These are phyloP conservation scores for Buddleja alternifolia DNA, from an alignment of 257 asterid genomes.

Conservation along the genomic window DNA sequence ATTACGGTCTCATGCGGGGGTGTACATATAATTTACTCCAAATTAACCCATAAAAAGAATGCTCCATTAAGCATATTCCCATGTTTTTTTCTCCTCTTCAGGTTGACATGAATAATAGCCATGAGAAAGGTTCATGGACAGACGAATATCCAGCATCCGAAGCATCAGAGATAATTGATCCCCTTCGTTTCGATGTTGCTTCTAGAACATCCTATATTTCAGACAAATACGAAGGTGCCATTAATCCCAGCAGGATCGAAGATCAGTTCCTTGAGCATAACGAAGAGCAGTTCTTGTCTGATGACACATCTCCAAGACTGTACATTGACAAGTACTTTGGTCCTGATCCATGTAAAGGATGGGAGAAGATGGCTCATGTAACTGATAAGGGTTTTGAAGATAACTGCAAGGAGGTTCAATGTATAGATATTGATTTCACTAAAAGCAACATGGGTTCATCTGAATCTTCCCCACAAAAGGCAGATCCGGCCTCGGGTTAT, in stretches of 20 bases:
- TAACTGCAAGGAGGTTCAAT: constrained; percentile 65
- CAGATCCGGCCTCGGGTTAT: constrained; percentile 35
- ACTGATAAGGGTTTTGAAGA: constrained; percentile 42
- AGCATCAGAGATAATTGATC: constrained; percentile 65
- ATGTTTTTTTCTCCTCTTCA: constrained; percentile 26
- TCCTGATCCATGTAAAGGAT: constrained; percentile 83
- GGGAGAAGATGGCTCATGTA: constrained; percentile 78
- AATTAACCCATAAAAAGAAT: not conserved
- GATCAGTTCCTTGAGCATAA: constrained; percentile 52
- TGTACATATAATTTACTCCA: too few relatives aligned
- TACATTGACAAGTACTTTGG: constrained; percentile 91
- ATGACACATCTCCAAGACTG: constrained; percentile 69
- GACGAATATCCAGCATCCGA: constrained; percentile 76
- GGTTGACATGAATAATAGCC: constrained; percentile 45
- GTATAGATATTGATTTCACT: constrained; percentile 50
- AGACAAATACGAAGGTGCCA: constrained; percentile 41
- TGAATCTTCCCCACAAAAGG: constrained; percentile 34
- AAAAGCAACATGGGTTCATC: constrained; percentile 20
- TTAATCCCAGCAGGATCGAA: constrained; percentile 38
- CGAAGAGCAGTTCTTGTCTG: constrained; percentile 75
- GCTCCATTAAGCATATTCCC: constrained; percentile 10
- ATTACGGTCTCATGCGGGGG: too few relatives aligned
- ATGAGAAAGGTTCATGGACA: constrained; percentile 48
- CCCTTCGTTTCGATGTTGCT: constrained; percentile 47
- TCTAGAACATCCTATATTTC: constrained; percentile 49